Base-by-base conservation (phyloP, 495 filamentous ascomycete genomes). In the Pyrenopolyporus hunteri region DNA sequence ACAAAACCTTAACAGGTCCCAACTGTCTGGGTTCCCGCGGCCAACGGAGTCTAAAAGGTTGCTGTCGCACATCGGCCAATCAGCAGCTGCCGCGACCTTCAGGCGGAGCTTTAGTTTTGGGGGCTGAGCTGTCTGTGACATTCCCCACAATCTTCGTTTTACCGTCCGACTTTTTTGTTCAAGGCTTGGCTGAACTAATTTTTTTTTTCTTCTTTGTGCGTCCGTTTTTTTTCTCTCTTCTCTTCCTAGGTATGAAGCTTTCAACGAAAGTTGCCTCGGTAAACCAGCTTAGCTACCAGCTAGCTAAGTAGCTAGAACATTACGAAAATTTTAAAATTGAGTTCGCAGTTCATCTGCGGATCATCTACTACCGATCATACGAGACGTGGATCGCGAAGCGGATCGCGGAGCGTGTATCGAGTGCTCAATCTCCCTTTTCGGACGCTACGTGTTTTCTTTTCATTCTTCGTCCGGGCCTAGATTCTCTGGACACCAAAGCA, bases 11-110 rank as follows among this genome's bases (percentile, higher is more conserved):
- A 22, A 6, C 33, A 55, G n/a, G 47, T 47, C 63, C 63, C 63
- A 66, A 66, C 63, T 20, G 46, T 57, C 63, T 66, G 63, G 63
- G 46, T 59, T 57, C 63, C 57, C 51, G 63, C 54, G 42, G 16
- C 37, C 6, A 35, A 11, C 13, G 54, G 32, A 25, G 54, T 16
- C 42, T 13, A 43, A 44, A 44, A 14, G 45, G 26, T 28, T 14
- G 56, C 14, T 32, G 44, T 54, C 64, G 64, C 63, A 63, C 33
- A 54, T 22, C 23, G 39, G 20, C 64, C 58, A 67, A 67, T 67
- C 53, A 67, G 2, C 6, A 14, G 6, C 40, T 63, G 58, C 63
- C 52, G 52, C 37, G 25, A 33, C 28, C 17, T 53, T 43, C 36
- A 55, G 56, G 42, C 35, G 16, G 29, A 20, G 4, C 28, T 17